These are phyloP conservation scores for Apiotrichum gamsii DNA, from an alignment of 1,284 basidiomycete species.

Conservation along the genomic window DNA sequence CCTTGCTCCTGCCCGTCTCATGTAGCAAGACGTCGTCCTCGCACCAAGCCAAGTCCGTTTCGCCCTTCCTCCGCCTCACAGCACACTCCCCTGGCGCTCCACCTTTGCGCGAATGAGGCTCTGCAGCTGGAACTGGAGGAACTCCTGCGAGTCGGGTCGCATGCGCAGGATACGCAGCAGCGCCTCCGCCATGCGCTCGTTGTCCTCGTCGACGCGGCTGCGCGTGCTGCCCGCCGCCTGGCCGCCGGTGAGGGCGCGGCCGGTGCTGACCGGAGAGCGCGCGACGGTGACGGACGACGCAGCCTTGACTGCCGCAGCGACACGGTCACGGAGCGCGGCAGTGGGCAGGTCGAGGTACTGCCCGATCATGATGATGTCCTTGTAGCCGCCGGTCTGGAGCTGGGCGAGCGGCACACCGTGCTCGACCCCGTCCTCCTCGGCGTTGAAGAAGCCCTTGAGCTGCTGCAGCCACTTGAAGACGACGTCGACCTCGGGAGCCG, in stretches of 20 bases:
- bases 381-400: constrained; percentile 38
- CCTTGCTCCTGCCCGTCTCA: too few relatives aligned
- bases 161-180: constrained; percentile 42
- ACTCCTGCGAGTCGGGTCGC: constrained; percentile 32
- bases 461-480: constrained; percentile 46
- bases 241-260: too few relatives aligned
- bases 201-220: constrained; percentile 21
- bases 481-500: constrained; percentile 34
- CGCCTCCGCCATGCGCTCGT: constrained; percentile 42
- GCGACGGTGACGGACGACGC: constrained; percentile 6
- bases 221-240: not conserved
- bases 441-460: constrained; percentile 46
- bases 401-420: constrained; percentile 38
- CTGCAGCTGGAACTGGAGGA: constrained; percentile 15
- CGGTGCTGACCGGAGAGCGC: not conserved
- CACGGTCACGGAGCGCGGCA: constrained; percentile 34
- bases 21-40: too few relatives aligned
- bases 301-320: constrained; percentile 37
- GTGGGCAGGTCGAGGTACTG: constrained; percentile 46
- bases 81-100: constrained; percentile 1
- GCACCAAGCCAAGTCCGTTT: not conserved
- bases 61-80: not conserved
- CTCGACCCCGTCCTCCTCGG: constrained; percentile 37
- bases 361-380: constrained; percentile 43
- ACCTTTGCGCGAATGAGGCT: constrained; percentile 6